Evolutionary conservation across 352 stramenopile genomes (phyloP).

Genomic region (Globisporangium middletonii): DNA sequence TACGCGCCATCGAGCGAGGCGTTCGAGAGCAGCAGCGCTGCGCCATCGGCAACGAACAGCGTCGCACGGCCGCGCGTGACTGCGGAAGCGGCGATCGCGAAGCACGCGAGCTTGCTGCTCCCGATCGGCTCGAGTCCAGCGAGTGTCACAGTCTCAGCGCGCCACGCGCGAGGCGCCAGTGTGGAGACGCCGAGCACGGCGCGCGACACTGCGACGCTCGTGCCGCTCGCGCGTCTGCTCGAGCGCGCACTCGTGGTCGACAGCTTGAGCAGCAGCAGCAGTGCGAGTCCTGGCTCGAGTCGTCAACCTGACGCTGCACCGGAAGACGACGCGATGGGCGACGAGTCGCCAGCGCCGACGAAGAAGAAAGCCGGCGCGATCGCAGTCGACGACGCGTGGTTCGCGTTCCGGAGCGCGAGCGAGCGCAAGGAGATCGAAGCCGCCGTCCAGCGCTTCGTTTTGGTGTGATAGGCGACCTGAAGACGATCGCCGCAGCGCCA

Average conservation of each 20-base stretch:
- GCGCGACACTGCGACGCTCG: no score
- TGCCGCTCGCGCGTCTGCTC: no score
- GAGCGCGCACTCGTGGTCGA: no score
- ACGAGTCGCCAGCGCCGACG: background rate
- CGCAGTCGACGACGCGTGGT: slow-evolving; percentile 18
- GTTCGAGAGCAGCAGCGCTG: background rate
- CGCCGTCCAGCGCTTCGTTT: slow-evolving; percentile 13
- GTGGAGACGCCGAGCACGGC: background rate
- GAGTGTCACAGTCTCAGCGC: background rate
- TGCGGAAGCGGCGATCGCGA: background rate
- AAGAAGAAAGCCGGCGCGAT: background rate
- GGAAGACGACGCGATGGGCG: background rate
- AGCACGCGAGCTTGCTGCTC: slow-evolving; percentile 16
- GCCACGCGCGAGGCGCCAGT: background rate
- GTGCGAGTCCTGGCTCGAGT: no score
- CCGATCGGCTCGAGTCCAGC: slow-evolving; percentile 1
- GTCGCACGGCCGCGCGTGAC: no score
- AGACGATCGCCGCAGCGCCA: no score
- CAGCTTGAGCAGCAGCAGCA: no score
- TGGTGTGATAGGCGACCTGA: no score
- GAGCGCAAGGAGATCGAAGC: slow-evolving; percentile 20
- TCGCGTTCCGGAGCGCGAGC: slow-evolving; percentile 16
- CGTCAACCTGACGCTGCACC: no score
- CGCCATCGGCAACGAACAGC: no score
- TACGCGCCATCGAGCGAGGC: slow-evolving; percentile 4